Percentiles rank a stretch among this genome's conserved stretches.
Conservation (phyloP, 805 yeast species). For the Metschnikowia kofuensis region DNA sequence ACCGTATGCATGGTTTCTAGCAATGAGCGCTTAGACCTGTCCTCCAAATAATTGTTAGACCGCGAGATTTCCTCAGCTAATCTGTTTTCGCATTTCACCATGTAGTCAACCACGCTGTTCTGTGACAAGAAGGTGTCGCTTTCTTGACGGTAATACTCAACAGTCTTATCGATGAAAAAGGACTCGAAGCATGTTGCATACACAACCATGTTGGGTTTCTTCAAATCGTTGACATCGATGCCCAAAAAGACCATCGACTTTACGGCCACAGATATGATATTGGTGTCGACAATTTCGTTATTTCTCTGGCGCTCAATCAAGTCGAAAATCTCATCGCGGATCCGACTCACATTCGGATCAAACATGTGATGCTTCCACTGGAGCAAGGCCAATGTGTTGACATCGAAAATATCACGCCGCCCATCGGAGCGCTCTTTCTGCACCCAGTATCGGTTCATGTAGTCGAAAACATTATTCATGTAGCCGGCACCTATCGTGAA, state of each 20-base stretch:
- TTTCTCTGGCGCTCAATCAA: slow-evolving; percentile 77
- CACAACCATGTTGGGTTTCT: slow-evolving; percentile 77
- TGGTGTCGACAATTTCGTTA: slow-evolving; percentile 68
- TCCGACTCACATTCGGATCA: slow-evolving; percentile 52
- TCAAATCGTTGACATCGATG: slow-evolving; percentile 84
- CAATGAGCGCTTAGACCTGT: slow-evolving; percentile 74
- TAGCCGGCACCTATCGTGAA: slow-evolving; percentile 89
- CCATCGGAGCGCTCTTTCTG: slow-evolving; percentile 94
- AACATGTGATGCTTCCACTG: slow-evolving; percentile 89
- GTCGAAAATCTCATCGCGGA: slow-evolving; percentile 70
- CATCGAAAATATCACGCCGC: slow-evolving; percentile 83
- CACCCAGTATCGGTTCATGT: slow-evolving; percentile 97
- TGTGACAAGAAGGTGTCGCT: slow-evolving; percentile 61
- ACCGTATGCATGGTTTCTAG: slow-evolving; percentile 73
- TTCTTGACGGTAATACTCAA: slow-evolving; percentile 65
- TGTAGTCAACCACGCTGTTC: slow-evolving; percentile 86
- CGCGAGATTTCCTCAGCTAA: slow-evolving; percentile 80
- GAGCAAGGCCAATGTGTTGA: slow-evolving; percentile 79
- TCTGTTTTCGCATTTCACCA: slow-evolving; percentile 79
- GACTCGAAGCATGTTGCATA: slow-evolving; percentile 79
- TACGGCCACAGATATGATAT: slow-evolving; percentile 67
- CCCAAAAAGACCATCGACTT: slow-evolving; percentile 88
- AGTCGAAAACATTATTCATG: slow-evolving; percentile 89
- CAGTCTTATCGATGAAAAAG: slow-evolving; percentile 69
- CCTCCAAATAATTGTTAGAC: slow-evolving; percentile 77